Evolutionary conservation across 1,284 basidiomycete genomes (phyloP).

Genomic region (Coniferiporia weirii): DNA sequence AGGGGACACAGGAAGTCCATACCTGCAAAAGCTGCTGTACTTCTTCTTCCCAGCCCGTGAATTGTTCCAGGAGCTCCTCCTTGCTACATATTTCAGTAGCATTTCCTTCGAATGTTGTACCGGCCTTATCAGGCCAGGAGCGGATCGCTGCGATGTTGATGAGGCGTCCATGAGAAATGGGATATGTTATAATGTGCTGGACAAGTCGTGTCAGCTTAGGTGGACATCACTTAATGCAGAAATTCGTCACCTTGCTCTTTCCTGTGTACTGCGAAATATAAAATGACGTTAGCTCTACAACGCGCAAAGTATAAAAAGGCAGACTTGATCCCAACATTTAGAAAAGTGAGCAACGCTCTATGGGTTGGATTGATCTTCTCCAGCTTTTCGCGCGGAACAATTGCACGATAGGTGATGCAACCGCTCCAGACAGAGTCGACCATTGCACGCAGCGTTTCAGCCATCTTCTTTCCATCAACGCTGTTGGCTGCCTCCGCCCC

Average conservation of each 20-base stretch:
- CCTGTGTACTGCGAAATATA: slow-evolving; percentile 35
- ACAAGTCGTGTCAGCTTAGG: background rate
- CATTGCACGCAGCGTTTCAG: slow-evolving; percentile 20
- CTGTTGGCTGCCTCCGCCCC: slow-evolving; percentile 15
- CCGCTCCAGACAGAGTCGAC: slow-evolving; percentile 35
- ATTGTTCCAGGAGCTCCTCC: slow-evolving; percentile 1
- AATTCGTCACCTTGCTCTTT: slow-evolving; percentile 31
- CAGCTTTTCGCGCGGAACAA: slow-evolving; percentile 31
- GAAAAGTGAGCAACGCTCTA: slow-evolving; percentile 19
- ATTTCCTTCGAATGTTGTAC: slow-evolving; percentile 3
- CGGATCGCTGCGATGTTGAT: slow-evolving; percentile 17
- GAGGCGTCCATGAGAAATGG: slow-evolving; percentile 5
- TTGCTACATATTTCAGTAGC: background rate
- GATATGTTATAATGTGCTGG: slow-evolving; percentile 14
- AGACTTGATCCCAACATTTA: background rate
- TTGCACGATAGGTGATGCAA: slow-evolving; percentile 29
- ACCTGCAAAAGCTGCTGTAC: slow-evolving; percentile 18
- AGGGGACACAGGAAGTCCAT: background rate
- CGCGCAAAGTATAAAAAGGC: background rate
- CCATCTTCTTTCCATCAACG: background rate
- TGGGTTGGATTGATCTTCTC: slow-evolving; percentile 29
- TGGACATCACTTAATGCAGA: background rate
- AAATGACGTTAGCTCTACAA: background rate
- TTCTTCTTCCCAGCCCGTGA: slow-evolving; percentile 16
- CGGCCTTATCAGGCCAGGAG: slow-evolving; percentile 11